These are phyloP conservation scores for Fusarium decemcellulare DNA, from an alignment of 2,329 filamentous ascomycete genomes.

Conservation along the genomic window DNA sequence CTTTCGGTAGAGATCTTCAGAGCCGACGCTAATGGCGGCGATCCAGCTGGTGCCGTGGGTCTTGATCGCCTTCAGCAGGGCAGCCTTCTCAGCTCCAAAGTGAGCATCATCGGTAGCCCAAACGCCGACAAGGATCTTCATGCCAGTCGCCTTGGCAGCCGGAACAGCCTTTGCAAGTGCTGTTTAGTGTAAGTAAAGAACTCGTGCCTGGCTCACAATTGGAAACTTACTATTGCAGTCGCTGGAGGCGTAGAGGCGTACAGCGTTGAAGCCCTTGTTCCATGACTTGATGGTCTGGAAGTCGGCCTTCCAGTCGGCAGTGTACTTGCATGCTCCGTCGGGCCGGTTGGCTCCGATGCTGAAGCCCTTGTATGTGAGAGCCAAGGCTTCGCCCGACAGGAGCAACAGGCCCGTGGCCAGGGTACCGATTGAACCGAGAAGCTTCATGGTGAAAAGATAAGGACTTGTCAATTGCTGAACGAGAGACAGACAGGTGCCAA, in stretches of 20 bases:
- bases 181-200: slow-evolving; percentile 13
- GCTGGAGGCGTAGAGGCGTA: slow-evolving; percentile 37
- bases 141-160: slow-evolving; percentile 42
- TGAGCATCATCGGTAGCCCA: slow-evolving; percentile 43
- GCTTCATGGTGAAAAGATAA: slow-evolving; percentile 32
- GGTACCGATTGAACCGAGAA: slow-evolving; percentile 33
- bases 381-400: slow-evolving; percentile 38
- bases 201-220: background rate
- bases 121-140: slow-evolving; percentile 43
- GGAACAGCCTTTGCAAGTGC: slow-evolving; percentile 43
- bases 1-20: slow-evolving; percentile 44
- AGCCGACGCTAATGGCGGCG: slow-evolving; percentile 42
- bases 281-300: slow-evolving; percentile 45
- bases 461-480: too few relatives aligned
- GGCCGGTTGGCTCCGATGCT: slow-evolving; percentile 43
- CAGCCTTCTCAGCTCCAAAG: slow-evolving; percentile 42
- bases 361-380: slow-evolving; percentile 43
- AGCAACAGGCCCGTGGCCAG: slow-evolving; percentile 36
- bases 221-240: slow-evolving; percentile 42
- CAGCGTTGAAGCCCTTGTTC: slow-evolving; percentile 45
- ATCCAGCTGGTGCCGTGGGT: slow-evolving; percentile 43
- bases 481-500: too few relatives aligned
- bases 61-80: slow-evolving; percentile 44
- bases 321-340: slow-evolving; percentile 39
- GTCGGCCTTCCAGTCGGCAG: slow-evolving; percentile 45